Evolutionary conservation across 73 alveolate species (phyloP), one percentile per base, ranked within the genome.

Genomic region (Breviolum minutum): DNA sequence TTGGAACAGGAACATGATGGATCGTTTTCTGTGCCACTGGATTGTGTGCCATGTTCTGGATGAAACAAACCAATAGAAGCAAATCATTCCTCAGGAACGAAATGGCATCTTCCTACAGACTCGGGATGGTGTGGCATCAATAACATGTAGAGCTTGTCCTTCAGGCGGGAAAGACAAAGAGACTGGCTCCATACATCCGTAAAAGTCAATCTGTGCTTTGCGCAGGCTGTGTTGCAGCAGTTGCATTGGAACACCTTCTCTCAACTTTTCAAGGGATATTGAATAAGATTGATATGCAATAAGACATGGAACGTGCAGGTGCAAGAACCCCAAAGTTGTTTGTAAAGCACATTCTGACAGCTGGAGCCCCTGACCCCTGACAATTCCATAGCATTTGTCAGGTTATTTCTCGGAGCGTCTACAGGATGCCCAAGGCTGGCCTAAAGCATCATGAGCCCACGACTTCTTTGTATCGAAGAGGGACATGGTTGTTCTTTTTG

Each of bases 121-220:
- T 63, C 88, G 88, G 16, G 69, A 80, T 48, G 86, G 32, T 77
- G 13, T 66, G 12, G 14, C 63, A 10, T 32, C 69, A 7, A 80
- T 80, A 24, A 40, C 88, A 5, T 80, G 88, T 30, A 80, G 68
- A 80, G 88, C 88, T 11, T 80, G 88, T 80, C 88, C 88, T 80
- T 80, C 88, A 80, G 88, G 88, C 68, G 5, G 77, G 29, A 69
- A 69, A 69, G 29, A 69, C 54, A 3, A 3, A 40, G 54, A 40
- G 54, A 40, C 3, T 40, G 54, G 54, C 54, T 40, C 54, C 54
- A 40, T 40, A 40, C 3, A 40, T 40, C 54, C 54, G 54, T 40
- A 40, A 3, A 40, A 40, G 54, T 40, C 54, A 40, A 40, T 40
- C 54, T 40, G 0, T 69, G 77, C 27, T 69, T 20, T 69, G 77